Conservation (phyloP, 495 filamentous ascomycete genomes). For the Aspergillus olivimuriae region DNA sequence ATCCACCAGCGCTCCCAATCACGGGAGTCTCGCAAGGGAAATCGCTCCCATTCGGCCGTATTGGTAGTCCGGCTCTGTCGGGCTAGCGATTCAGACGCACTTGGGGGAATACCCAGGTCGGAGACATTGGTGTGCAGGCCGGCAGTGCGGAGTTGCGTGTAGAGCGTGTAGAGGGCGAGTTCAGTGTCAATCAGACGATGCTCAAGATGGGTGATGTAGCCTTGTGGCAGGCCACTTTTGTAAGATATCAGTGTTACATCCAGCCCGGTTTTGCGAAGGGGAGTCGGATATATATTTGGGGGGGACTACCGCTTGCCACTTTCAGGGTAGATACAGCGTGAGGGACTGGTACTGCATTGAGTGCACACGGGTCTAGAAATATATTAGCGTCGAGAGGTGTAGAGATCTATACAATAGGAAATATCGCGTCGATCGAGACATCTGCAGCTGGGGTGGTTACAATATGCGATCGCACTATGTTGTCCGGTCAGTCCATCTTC, state of each 20-base stretch:
- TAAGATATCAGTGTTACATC: background rate
- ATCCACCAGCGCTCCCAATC: constrained; percentile 16
- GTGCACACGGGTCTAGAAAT: constrained; percentile 14
- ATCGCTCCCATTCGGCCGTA: constrained; percentile 13
- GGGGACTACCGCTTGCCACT: constrained; percentile 18
- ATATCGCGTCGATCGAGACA: background rate
- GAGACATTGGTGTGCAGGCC: background rate
- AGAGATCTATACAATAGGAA: no score
- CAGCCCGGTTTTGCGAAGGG: background rate
- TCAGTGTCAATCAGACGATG: constrained; percentile 18
- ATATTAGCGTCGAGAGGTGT: no score
- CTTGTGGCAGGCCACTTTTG: constrained; percentile 17
- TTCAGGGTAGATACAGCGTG: constrained; percentile 17
- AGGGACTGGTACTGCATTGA: constrained; percentile 14
- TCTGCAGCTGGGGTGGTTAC: constrained; percentile 5
- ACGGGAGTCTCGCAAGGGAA: constrained; percentile 6
- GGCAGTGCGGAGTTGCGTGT: constrained; percentile 10
- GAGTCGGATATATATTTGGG: background rate
- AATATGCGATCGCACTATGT: constrained; percentile 18
- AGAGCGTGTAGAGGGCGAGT: constrained; percentile 13
- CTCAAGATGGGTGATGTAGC: constrained; percentile 19
- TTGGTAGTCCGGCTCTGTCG: constrained; percentile 3
- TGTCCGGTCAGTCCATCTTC: no score
- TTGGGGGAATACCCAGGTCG: background rate
- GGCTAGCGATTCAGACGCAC: background rate